phyloP scores from a whole-genome alignment of 305 asterid genomes.

The Withania somnifera region DNA sequence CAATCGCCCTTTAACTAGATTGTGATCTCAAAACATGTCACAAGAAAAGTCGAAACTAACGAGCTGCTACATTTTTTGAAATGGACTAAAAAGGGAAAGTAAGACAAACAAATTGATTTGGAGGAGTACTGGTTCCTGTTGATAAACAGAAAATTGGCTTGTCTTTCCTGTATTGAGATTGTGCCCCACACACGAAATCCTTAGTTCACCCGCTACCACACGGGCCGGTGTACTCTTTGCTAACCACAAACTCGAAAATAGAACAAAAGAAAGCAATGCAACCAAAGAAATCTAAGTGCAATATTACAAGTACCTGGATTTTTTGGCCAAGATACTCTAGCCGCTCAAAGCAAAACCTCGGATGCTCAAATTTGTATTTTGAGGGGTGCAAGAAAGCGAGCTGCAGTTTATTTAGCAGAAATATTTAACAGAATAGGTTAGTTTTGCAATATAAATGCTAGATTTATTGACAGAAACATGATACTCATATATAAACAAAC shows the following conservation, averaged over 20 bases:
- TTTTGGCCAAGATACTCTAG: constrained; percentile 93
- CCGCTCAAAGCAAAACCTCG: constrained; percentile 91
- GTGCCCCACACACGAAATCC: neutral
- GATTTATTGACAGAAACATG: neutral
- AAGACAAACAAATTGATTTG: too few species aligned
- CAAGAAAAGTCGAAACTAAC: too few species aligned
- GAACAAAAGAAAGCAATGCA: neutral
- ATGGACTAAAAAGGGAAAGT: too few species aligned
- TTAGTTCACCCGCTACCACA: too few species aligned
- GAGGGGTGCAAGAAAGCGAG: constrained; percentile 88
- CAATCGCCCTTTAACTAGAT: neutral
- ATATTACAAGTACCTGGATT: constrained; percentile 50
- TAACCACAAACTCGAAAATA: neutral
- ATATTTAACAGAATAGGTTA: neutral
- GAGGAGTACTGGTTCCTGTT: neutral
- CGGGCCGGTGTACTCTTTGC: neutral
- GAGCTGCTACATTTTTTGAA: too few species aligned
- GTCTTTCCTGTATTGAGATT: neutral
- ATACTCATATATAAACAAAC: neutral
- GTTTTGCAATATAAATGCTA: neutral
- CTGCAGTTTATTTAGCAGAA: constrained; percentile 27
- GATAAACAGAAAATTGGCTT: neutral
- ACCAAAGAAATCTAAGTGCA: neutral
- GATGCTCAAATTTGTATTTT: constrained; percentile 79
- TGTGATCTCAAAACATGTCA: too few species aligned